Percentiles rank a stretch among this genome's conserved stretches.
Evolutionary conservation across 352 stramenopile species (phyloP).

Genomic region (Phytopythium montanum): DNA sequence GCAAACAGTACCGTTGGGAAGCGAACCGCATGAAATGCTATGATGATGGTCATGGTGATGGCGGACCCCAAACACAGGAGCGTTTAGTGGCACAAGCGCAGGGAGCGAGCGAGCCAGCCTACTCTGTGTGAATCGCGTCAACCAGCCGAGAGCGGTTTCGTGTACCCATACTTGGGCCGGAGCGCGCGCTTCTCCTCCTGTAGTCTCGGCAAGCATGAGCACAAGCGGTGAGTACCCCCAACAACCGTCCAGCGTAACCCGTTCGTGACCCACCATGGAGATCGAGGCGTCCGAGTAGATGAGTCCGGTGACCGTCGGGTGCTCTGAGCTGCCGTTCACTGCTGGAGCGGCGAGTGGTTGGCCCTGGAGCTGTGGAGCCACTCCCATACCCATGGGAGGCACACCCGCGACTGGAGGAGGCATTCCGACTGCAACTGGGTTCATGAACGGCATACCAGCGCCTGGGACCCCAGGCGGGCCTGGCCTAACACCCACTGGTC

Average conservation of each 20-base stretch:
- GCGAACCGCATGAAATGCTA: slow-evolving; percentile 4
- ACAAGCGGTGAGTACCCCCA: background rate
- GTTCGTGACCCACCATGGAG: slow-evolving; percentile 49
- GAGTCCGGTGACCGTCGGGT: slow-evolving; percentile 30
- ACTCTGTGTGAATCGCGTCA: slow-evolving; percentile 16
- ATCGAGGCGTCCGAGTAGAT: slow-evolving; percentile 51
- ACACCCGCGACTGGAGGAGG: background rate
- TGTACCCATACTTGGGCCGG: slow-evolving; percentile 75
- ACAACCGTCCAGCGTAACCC: background rate
- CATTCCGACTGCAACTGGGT: slow-evolving; percentile 9
- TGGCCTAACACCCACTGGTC: slow-evolving; percentile 2
- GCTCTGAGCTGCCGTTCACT: background rate
- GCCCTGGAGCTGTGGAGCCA: background rate
- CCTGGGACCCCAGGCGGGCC: slow-evolving; percentile 9
- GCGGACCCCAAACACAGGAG: slow-evolving; percentile 5
- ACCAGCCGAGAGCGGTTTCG: slow-evolving; percentile 24
- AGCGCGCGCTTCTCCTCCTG: slow-evolving; percentile 81
- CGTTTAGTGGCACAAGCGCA: slow-evolving; percentile 2
- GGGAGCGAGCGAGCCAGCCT: slow-evolving; percentile 2
- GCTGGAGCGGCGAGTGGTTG: background rate
- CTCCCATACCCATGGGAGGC: background rate
- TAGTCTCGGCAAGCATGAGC: background rate
- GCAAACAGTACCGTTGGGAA: slow-evolving; percentile 16
- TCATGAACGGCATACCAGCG: slow-evolving; percentile 20
- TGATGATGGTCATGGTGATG: slow-evolving; percentile 7